Conservation (phyloP, 208 protist species). For the Zelonia costaricensis region DNA sequence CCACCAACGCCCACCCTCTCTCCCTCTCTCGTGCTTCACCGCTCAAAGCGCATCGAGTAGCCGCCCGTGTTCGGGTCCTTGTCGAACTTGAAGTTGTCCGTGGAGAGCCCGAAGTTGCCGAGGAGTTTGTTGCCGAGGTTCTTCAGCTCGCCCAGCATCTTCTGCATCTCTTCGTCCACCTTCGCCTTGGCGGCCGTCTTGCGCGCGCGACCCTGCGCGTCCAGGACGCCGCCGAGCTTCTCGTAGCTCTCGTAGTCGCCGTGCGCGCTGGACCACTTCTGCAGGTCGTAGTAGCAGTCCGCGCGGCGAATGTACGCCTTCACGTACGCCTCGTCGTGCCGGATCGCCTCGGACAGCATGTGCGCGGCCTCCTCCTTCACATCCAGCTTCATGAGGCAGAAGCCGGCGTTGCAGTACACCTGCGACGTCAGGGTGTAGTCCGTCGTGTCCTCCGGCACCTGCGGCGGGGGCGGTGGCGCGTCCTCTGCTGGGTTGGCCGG, state of each 20-base stretch:
- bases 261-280: slow-evolving; percentile 85
- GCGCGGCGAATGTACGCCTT: slow-evolving; percentile 90
- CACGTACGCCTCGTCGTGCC: slow-evolving; percentile 73
- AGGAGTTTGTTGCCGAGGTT: slow-evolving; percentile 96
- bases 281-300: slow-evolving; percentile 84
- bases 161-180: slow-evolving; percentile 92
- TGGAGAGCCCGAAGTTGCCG: slow-evolving; percentile 95
- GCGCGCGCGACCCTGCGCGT: slow-evolving; percentile 39
- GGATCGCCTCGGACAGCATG: slow-evolving; percentile 83
- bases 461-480: background rate
- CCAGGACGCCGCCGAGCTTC: slow-evolving; percentile 64
- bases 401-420: slow-evolving; percentile 85
- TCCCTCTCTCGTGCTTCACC: slow-evolving; percentile 5
- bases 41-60: slow-evolving; percentile 95
- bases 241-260: slow-evolving; percentile 90
- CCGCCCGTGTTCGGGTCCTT: slow-evolving; percentile 93
- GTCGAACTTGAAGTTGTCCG: slow-evolving; percentile 98
- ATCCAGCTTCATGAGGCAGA: slow-evolving; percentile 72
- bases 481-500: background rate
- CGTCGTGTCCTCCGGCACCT: slow-evolving; percentile 28
- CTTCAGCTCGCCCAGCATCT: slow-evolving; percentile 96
- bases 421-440: slow-evolving; percentile 87
- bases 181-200: slow-evolving; percentile 77
- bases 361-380: slow-evolving; percentile 75
- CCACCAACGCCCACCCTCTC: background rate